A percentile compares a stretch with the other conserved stretches of the same genome.
These are phyloP conservation scores for Boehmeria nivea DNA, from an alignment of 306 rosid genomes.

Conservation along the genomic window DNA sequence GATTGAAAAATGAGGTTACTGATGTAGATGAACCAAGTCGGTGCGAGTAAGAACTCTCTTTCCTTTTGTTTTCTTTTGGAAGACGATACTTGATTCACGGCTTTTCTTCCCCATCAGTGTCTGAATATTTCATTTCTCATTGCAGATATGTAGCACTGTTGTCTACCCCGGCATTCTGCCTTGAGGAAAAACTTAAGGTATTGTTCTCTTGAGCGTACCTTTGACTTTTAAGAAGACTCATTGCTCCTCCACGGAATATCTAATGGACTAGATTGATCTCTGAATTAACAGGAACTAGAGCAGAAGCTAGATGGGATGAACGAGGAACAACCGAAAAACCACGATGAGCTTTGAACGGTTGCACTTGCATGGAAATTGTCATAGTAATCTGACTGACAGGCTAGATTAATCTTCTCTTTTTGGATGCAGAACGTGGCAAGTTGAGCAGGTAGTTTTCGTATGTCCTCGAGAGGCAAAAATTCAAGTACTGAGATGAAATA, in stretches of 20 bases:
- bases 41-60: conserved; percentile 71
- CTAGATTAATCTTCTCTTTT: no score
- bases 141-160: conserved; percentile 81
- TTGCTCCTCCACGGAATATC: conserved; percentile 2
- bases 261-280: conserved; percentile 18
- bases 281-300: conserved; percentile 64
- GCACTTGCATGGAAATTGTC: not conserved
- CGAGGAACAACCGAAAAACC: conserved; percentile 54
- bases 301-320: conserved; percentile 68
- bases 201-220: conserved; percentile 4
- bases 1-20: conserved; percentile 72
- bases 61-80: not conserved
- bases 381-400: no score
- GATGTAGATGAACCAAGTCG: conserved; percentile 98
- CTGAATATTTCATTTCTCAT: not conserved
- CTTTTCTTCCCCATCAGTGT: not conserved
- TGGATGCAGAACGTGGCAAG: no score
- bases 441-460: no score
- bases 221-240: not conserved
- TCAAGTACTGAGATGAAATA: no score
- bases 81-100: not conserved
- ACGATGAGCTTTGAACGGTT: conserved; percentile 63
- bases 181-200: conserved; percentile 86
- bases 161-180: conserved; percentile 77
- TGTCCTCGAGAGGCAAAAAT: no score